phyloP scores from a whole-genome alignment of 148 eudicot genomes.

The Cornus controversa region DNA sequence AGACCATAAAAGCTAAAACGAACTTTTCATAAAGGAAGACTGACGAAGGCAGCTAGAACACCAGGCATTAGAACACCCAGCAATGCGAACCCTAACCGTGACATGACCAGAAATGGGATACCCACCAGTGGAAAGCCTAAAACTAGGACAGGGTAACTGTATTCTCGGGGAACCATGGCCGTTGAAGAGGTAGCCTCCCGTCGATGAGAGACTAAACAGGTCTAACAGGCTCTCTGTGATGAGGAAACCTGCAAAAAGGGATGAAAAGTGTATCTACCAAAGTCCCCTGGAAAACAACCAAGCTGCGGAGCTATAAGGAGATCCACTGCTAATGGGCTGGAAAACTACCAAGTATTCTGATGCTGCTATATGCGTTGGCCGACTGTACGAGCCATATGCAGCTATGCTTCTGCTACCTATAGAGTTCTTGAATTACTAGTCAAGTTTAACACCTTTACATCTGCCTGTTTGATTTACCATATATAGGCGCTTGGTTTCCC shows the following conservation, averaged over 20 bases:
- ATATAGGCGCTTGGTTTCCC: neutral
- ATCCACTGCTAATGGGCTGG: slow-evolving; percentile 24
- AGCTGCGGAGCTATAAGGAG: slow-evolving; percentile 25
- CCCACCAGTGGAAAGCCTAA: slow-evolving; percentile 1
- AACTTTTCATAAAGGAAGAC: slow-evolving; percentile 14
- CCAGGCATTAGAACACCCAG: neutral
- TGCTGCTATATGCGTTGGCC: neutral
- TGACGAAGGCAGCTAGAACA: slow-evolving; percentile 4
- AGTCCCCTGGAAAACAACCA: slow-evolving; percentile 45
- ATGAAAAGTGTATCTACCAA: slow-evolving; percentile 29
- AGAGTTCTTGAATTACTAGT: neutral
- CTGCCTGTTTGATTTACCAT: neutral
- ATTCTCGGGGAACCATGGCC: slow-evolving; percentile 33
- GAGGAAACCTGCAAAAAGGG: slow-evolving; percentile 50
- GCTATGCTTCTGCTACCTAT: neutral
- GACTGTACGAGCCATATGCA: neutral
- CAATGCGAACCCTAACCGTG: neutral
- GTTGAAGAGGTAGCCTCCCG: slow-evolving; percentile 28
- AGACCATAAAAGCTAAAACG: slow-evolving; percentile 18
- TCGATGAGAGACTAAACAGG: slow-evolving; percentile 18
- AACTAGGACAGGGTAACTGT: slow-evolving; percentile 28
- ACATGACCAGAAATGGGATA: neutral
- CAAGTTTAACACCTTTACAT: slow-evolving; percentile 3
- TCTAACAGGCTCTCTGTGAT: slow-evolving; percentile 34
- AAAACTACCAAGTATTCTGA: slow-evolving; percentile 16